phyloP scores from a whole-genome alignment of 176 grass and related monocot species.

The Carex parvula region DNA sequence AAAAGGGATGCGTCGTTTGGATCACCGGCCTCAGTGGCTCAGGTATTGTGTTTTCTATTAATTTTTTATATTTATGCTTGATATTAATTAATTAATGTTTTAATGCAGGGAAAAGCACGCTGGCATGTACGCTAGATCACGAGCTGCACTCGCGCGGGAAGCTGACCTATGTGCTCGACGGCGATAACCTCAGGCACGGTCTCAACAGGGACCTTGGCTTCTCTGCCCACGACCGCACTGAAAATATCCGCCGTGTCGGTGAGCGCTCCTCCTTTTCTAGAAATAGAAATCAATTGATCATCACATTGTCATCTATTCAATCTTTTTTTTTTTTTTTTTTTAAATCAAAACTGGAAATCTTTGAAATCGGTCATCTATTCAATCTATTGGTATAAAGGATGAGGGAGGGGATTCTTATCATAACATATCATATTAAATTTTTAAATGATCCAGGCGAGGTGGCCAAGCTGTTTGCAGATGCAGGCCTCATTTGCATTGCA shows the following conservation, averaged over 20 bases:
- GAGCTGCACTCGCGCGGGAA: conserved; percentile 78
- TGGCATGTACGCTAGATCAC: conserved; percentile 68
- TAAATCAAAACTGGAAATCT: too few relatives aligned
- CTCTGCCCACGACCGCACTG: conserved; percentile 71
- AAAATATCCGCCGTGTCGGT: conserved; percentile 95
- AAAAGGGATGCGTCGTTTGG: conserved; percentile 86
- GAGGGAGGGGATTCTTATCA: background rate
- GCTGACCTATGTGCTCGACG: conserved; percentile 86
- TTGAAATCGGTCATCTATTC: background rate
- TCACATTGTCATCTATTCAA: background rate
- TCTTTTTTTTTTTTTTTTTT: too few relatives aligned
- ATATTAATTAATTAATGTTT: too few relatives aligned
- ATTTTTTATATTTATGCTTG: background rate
- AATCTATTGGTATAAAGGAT: background rate
- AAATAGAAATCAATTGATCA: background rate
- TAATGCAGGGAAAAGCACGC: conserved; percentile 79
- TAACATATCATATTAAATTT: background rate
- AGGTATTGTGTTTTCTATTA: conserved; percentile 28
- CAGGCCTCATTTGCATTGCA: conserved; percentile 87
- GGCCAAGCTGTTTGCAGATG: conserved; percentile 90
- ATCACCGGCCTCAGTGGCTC: conserved; percentile 87
- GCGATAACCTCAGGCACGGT: conserved; percentile 92
- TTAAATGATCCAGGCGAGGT: conserved; percentile 57
- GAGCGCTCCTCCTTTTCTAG: background rate
- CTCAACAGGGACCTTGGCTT: conserved; percentile 94